Conservation (phyloP, 495 filamentous ascomycete species). For the Xylona heveae region DNA sequence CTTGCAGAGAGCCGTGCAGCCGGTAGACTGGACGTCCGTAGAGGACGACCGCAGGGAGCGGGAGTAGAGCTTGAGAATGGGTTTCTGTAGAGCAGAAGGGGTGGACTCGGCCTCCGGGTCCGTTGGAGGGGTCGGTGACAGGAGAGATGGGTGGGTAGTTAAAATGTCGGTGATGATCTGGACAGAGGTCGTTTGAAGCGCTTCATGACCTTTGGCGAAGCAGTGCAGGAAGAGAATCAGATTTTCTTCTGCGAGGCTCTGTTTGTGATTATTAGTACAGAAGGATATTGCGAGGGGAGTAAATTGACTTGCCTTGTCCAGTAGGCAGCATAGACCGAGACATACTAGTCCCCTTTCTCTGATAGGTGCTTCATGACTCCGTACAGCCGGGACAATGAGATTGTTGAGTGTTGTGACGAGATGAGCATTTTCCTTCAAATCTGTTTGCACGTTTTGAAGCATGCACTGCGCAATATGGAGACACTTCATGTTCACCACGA, state of each 20-base stretch:
- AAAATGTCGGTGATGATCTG: slow-evolving; percentile 92
- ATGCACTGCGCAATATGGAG: slow-evolving; percentile 94
- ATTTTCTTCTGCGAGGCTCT: slow-evolving; percentile 80
- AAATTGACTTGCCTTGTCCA: slow-evolving; percentile 57
- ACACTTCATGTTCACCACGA: slow-evolving; percentile 96
- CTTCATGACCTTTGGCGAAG: slow-evolving; percentile 78
- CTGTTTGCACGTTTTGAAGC: slow-evolving; percentile 73
- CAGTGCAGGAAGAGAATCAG: slow-evolving; percentile 88
- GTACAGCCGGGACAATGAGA: slow-evolving; percentile 81
- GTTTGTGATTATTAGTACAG: slow-evolving; percentile 5
- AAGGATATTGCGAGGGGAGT: not conserved
- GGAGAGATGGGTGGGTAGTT: slow-evolving; percentile 34
- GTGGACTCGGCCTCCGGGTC: slow-evolving; percentile 15
- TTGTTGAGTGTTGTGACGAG: slow-evolving; percentile 92
- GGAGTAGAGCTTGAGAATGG: slow-evolving; percentile 55
- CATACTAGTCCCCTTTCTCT: slow-evolving; percentile 77
- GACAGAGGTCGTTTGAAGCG: slow-evolving; percentile 69
- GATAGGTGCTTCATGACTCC: slow-evolving; percentile 81
- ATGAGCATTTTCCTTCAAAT: slow-evolving; percentile 67
- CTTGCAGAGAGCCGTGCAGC: slow-evolving; percentile 64
- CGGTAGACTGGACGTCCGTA: slow-evolving; percentile 59
- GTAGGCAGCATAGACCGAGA: slow-evolving; percentile 72
- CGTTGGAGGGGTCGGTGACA: slow-evolving; percentile 43
- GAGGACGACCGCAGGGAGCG: slow-evolving; percentile 51
- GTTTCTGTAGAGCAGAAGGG: slow-evolving; percentile 27